Evolutionary conservation across 768 basidiomycete species (phyloP).

Genomic region (Kwoniella europaea): DNA sequence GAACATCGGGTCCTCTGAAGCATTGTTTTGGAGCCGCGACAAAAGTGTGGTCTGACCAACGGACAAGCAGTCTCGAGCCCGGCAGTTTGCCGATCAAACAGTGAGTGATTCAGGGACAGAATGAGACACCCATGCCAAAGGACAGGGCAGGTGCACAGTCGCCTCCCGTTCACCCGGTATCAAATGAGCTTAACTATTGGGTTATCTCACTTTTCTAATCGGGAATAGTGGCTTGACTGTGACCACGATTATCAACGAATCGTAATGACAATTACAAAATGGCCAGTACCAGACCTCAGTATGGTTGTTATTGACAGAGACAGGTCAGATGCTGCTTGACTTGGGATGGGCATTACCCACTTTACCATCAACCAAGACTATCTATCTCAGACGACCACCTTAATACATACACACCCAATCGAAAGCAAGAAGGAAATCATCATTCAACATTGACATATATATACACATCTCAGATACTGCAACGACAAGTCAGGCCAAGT

Average conservation of each 20-base stretch:
- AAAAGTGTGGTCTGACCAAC: too few relatives aligned
- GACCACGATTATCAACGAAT: neutral
- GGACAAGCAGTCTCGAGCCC: too few relatives aligned
- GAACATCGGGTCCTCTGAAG: too few relatives aligned
- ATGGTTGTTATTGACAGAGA: too few relatives aligned
- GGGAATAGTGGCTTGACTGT: constrained; percentile 11
- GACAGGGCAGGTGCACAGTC: neutral
- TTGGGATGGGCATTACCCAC: neutral
- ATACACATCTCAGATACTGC: neutral
- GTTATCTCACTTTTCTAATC: constrained; percentile 16
- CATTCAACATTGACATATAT: neutral
- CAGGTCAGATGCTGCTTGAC: too few relatives aligned
- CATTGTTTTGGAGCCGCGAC: too few relatives aligned
- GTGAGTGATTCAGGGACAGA: neutral
- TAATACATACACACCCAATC: neutral
- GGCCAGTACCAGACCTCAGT: neutral
- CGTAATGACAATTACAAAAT: constrained; percentile 3
- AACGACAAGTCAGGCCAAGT: neutral
- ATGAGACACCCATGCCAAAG: neutral
- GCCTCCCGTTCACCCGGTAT: neutral
- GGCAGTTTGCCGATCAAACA: neutral
- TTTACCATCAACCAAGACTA: neutral
- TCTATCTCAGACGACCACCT: neutral
- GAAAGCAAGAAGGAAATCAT: neutral
- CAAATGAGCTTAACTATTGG: neutral